phyloP scores from a whole-genome alignment of 75 land plant genomes.

The Larix kaempferi region DNA sequence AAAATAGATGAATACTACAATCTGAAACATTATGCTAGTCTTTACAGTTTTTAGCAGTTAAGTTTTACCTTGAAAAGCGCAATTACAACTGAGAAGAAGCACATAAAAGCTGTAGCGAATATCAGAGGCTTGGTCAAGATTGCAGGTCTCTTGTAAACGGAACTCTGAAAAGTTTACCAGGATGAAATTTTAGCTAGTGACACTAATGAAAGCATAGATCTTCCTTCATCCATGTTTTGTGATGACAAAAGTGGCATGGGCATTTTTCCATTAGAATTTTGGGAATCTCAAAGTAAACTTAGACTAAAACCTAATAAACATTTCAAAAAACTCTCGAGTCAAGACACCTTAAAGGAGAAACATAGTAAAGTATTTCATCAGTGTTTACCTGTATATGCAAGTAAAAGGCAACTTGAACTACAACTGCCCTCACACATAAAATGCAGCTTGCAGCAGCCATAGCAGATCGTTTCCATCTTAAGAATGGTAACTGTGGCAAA shows the following conservation, averaged over 20 bases:
- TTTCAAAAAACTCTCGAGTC: background rate
- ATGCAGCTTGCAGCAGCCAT: conserved; percentile 94
- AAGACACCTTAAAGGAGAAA: background rate
- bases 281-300: background rate
- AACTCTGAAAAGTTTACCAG: conserved; percentile 45
- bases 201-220: conserved; percentile 7
- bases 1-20: background rate
- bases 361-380: background rate
- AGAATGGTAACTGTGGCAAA: conserved; percentile 72
- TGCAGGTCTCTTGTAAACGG: conserved; percentile 68
- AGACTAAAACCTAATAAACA: background rate
- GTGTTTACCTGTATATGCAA: conserved; percentile 81
- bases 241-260: too few relatives aligned
- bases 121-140: conserved; percentile 69
- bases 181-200: conserved; percentile 10
- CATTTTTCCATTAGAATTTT: background rate
- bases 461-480: conserved; percentile 97
- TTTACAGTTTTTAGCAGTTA: too few relatives aligned
- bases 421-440: conserved; percentile 84
- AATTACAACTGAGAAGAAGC: conserved; percentile 98
- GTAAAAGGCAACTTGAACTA: conserved; percentile 95
- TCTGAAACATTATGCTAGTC: too few relatives aligned
- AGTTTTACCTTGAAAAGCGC: conserved; percentile 90
- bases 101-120: conserved; percentile 98
- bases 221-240: background rate